phyloP scores from a whole-genome alignment of 768 basidiomycete genomes.

The Termitomyces sp. region DNA sequence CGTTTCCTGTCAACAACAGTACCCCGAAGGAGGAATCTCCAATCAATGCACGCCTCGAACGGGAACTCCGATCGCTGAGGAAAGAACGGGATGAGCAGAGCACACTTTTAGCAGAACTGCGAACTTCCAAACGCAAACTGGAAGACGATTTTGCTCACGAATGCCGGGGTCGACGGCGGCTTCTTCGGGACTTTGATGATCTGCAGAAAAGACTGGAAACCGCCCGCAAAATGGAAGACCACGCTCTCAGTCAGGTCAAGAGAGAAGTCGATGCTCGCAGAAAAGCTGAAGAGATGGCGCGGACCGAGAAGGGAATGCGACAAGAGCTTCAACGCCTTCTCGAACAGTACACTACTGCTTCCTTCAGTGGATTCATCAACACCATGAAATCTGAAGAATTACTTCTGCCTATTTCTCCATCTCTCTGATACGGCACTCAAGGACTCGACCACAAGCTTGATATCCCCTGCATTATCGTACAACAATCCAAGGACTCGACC shows the following conservation, averaged over 20 bases:
- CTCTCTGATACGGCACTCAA: neutral
- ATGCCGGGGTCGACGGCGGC: constrained; percentile 28
- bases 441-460: neutral
- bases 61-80: constrained; percentile 33
- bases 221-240: constrained; percentile 23
- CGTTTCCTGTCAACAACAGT: neutral
- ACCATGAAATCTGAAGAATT: constrained; percentile 5
- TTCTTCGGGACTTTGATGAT: constrained; percentile 27
- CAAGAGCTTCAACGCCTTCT: constrained; percentile 10
- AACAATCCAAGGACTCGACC: neutral
- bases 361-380: constrained; percentile 7
- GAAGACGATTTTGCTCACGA: constrained; percentile 33
- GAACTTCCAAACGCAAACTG: constrained; percentile 35
- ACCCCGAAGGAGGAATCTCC: neutral
- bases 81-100: constrained; percentile 24
- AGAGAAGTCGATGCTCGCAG: constrained; percentile 55
- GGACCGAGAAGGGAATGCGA: constrained; percentile 20
- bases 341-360: constrained; percentile 6
- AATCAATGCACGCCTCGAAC: constrained; percentile 17
- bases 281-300: constrained; percentile 59
- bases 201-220: constrained; percentile 24
- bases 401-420: neutral
- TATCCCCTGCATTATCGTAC: constrained; percentile 7
- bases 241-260: constrained; percentile 20
- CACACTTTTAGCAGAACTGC: constrained; percentile 24